Base-by-base conservation (phyloP, 225 moss, liverwort and hornwort species). In the Thuidium tamariscinum region DNA sequence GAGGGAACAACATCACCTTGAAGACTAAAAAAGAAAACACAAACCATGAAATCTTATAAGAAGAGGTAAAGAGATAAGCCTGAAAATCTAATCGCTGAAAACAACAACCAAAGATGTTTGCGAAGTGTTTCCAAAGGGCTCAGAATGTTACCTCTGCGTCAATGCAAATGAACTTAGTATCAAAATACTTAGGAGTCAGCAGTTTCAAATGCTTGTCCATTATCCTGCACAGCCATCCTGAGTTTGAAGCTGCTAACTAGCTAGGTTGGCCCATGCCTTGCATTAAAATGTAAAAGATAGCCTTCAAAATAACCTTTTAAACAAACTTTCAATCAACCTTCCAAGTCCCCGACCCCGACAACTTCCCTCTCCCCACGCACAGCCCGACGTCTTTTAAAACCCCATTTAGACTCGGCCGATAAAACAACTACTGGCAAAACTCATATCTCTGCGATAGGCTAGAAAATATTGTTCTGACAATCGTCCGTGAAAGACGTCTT, bases 151-250 rank as follows among this genome's bases (percentile, higher is more conserved):
- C 97, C 93, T 97, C 96, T 74, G 99, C 97, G 85, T 99, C 96
- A 69, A 97, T 93, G 89, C 88, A 95, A 80, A 96, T 94, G 86
- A 99, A 97, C 88, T 95, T 95, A 9, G 99, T 96, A 82, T 96
- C 94, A 81, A 95, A 95, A 84, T 92, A 97, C 77, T 88, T 92
- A 3, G 89, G 86, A 44, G 97, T 92, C 77, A 99, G 80, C 82
- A 95, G 85, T 88, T 89, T 90, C 77, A 99, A 68, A 83, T 97
- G 97, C 85, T 96, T 96, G 86, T 96, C 99, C 95, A 97, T 93
- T 32, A 97, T 99, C 90, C 97, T 99, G 88, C 86, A 56, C 42
- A 89, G 74, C 46, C 41, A 82, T 66, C 88, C 42, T 79, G 79
- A 79, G 60, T 60, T 59, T 21, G 6, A 77, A 79, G 78, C 41